Evolutionary conservation across 2,329 filamentous ascomycete species (phyloP).

Genomic region (Hypoxylon sp.): DNA sequence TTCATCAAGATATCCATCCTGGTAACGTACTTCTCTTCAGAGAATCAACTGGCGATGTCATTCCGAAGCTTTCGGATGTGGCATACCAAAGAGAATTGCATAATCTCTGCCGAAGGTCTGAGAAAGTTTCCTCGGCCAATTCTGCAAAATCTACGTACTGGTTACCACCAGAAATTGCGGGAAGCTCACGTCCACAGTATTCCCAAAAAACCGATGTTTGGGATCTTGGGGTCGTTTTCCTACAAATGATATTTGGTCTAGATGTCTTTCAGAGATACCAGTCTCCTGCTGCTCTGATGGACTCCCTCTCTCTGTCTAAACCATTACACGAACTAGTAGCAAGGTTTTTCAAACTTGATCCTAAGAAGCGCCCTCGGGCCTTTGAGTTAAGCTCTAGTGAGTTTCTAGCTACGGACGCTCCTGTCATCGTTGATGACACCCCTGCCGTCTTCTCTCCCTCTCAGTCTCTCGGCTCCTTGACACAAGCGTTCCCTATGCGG

Average conservation of each 20-base stretch:
- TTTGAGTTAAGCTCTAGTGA: constrained; percentile 79
- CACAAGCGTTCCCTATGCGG: constrained; percentile 63
- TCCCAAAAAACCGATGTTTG: constrained; percentile 90
- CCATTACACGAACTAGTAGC: constrained; percentile 84
- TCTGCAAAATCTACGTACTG: constrained; percentile 84
- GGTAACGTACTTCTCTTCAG: constrained; percentile 84
- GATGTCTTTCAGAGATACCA: constrained; percentile 82
- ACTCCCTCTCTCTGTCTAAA: constrained; percentile 78
- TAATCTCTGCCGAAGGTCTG: constrained; percentile 68
- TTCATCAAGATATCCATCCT: constrained; percentile 86
- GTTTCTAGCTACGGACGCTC: constrained; percentile 76
- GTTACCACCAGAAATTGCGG: constrained; percentile 83
- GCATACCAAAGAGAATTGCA: constrained; percentile 79
- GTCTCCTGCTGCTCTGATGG: constrained; percentile 81
- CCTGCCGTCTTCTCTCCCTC: constrained; percentile 58
- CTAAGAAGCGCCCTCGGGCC: constrained; percentile 86
- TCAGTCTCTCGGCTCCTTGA: constrained; percentile 60
- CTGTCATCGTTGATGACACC: constrained; percentile 66
- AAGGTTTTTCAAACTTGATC: constrained; percentile 87
- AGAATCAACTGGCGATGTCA: constrained; percentile 76
- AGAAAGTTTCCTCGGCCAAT: constrained; percentile 66
- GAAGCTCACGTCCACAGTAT: constrained; percentile 72
- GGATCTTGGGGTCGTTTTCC: constrained; percentile 91
- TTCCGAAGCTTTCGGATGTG: constrained; percentile 81
- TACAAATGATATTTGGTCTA: constrained; percentile 94